Base-by-base conservation (phyloP, 306 rosid species). In the Quercus engelmannii region DNA sequence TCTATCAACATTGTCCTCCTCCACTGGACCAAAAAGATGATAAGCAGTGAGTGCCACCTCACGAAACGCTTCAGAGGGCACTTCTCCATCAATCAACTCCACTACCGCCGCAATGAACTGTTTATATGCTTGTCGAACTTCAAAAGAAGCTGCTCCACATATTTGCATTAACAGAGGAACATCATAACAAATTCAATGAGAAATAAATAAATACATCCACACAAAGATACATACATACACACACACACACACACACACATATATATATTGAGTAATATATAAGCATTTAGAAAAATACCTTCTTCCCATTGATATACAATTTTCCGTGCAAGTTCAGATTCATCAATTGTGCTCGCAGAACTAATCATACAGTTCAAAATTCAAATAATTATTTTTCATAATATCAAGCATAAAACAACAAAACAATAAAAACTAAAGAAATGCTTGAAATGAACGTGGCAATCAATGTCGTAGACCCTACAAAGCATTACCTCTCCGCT, bases 11-110 rank as follows among this genome's bases (percentile, higher is more conserved):
- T 59, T 62, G 55, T 56, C 86, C n/a, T 82, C 86, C 63, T 82
- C 88, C 65, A 11, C 74, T 4, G 54, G 76, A 6, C 87, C 76
- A 73, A 89, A 86, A 56, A 89, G 79, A 31, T 78, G 64, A 74
- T 80, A 86, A 74, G 80, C 79, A 31, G 81, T 43, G 30, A 89
- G 56, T 6, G 88, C 97, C 87, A 92, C 91, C 81, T 90, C 92
- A 2, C 85, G 90, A 78, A 94, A 90, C 89, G 92, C 99, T 75
- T 94, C 97, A 0, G 99, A 87, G 49, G 90, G 93, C 82, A 88
- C 88, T 84, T 94, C 99, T 64, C 92, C 89, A 73, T 92, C 97
- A 62, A 89, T 84, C 92, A 94, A 84, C 75, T 88, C 97, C 63
- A 87, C 93, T 72, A 94, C 91, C 14, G 90, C 97, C 41, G 88